Evolutionary conservation across 495 filamentous ascomycete species (phyloP).

Genomic region (Xylaria intraflava): DNA sequence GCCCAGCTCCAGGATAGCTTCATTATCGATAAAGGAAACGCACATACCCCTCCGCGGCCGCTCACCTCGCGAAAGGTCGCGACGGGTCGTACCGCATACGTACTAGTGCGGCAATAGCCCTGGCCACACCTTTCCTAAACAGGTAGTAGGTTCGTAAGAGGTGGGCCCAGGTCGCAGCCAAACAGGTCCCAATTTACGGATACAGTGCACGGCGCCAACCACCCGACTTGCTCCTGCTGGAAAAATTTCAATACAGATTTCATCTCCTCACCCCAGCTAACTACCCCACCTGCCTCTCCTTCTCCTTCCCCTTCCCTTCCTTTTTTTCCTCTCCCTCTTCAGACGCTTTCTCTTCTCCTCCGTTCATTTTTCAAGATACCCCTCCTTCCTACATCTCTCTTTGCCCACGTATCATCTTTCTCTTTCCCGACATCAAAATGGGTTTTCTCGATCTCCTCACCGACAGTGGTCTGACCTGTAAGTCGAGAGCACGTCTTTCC

Average conservation of each 20-base stretch:
- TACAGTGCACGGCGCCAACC: slow-evolving; percentile 7
- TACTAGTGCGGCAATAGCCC: background rate
- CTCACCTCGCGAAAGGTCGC: background rate
- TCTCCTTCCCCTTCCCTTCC: slow-evolving; percentile 30
- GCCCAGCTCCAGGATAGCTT: background rate
- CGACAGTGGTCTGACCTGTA: slow-evolving; percentile 81
- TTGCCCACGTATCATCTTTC: slow-evolving; percentile 5
- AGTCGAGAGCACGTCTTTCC: slow-evolving; percentile 30
- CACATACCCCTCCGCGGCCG: background rate
- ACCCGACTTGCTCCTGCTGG: background rate
- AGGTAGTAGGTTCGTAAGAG: background rate
- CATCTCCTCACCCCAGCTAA: slow-evolving; percentile 14
- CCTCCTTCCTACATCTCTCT: slow-evolving; percentile 14
- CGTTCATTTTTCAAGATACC: slow-evolving; percentile 25
- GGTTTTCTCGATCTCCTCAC: slow-evolving; percentile 90
- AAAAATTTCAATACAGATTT: slow-evolving; percentile 18
- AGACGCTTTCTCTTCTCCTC: slow-evolving; percentile 18
- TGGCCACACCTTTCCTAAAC: background rate
- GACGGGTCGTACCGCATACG: background rate
- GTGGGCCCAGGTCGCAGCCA: background rate
- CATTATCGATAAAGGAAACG: background rate
- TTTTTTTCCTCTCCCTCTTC: slow-evolving; percentile 18
- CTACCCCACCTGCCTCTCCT: slow-evolving; percentile 24
- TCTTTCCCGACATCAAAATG: slow-evolving; percentile 48
- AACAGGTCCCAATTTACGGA: background rate